Conservation (phyloP, 106 monocot species). For the Dioscorea zingiberensis region DNA sequence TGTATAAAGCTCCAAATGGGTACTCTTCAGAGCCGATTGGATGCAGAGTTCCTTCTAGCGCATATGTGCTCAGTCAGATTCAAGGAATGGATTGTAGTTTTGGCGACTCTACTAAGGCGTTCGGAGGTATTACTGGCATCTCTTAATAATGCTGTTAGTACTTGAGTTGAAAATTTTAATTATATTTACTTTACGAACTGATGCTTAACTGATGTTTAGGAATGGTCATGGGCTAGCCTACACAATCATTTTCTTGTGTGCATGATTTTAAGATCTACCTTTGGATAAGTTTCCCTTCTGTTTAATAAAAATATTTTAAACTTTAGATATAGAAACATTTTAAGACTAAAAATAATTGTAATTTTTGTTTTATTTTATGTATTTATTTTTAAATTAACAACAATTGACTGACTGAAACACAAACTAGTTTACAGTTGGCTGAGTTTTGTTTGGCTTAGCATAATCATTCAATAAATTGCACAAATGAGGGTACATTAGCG, state of each 20-base stretch:
- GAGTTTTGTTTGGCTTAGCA: no score
- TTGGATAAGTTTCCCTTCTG: not conserved
- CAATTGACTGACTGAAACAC: no score
- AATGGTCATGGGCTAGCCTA: no score
- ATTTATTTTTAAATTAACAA: no score
- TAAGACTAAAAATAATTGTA: no score
- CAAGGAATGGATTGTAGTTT: slow-evolving; percentile 98
- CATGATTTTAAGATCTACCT: slow-evolving; percentile 5
- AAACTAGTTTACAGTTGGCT: no score
- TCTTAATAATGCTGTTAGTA: not conserved
- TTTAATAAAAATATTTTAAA: not conserved
- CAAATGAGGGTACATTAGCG: no score
- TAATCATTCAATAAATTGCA: no score
- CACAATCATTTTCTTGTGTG: not conserved
- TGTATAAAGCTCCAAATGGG: slow-evolving; percentile 80
- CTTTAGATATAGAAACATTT: no score
- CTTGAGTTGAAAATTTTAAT: not conserved
- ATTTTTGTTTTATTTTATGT: no score
- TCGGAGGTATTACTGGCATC: slow-evolving; percentile 47
- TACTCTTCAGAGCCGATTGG: slow-evolving; percentile 90
- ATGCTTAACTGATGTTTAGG: no score
- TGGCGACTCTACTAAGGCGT: slow-evolving; percentile 90
- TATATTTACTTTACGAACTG: not conserved
- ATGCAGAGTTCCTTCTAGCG: slow-evolving; percentile 96
- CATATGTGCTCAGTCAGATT: slow-evolving; percentile 99